These are phyloP conservation scores for Beauveria rudraprayagi DNA, from an alignment of 2,329 filamentous ascomycete species.

Conservation along the genomic window DNA sequence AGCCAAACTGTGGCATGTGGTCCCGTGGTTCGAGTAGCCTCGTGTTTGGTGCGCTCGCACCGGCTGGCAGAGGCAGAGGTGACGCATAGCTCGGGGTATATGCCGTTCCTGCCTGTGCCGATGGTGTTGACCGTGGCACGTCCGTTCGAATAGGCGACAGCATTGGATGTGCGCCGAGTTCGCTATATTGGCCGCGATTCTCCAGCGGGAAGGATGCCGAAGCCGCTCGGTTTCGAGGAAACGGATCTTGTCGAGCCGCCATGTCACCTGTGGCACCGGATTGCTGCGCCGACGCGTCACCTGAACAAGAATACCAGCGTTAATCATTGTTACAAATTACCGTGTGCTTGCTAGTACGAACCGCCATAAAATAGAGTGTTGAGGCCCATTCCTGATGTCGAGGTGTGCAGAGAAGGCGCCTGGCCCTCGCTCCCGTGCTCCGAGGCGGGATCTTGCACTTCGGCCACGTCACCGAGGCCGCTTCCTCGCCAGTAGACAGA, in stretches of 20 bases:
- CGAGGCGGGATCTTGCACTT: neutral
- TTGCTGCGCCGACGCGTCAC: neutral
- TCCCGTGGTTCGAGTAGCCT: neutral
- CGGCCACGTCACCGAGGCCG: conserved; percentile 4
- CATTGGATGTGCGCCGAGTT: neutral
- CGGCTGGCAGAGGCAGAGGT: neutral
- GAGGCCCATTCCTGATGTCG: conserved; percentile 6
- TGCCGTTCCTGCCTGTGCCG: neutral
- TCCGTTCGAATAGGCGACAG: conserved; percentile 4
- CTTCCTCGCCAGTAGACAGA: conserved; percentile 47
- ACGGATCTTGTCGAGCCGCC: neutral
- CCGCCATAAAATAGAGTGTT: conserved; percentile 9
- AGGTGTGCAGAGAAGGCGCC: neutral
- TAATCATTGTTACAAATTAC: conserved; percentile 4
- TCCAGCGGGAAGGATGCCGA: conserved; percentile 5
- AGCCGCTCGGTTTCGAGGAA: conserved; percentile 2
- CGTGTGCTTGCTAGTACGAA: neutral
- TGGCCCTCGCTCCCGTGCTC: conserved; percentile 5
- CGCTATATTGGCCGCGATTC: neutral
- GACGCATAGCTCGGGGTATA: neutral
- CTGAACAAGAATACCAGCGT: conserved; percentile 1
- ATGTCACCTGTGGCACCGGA: conserved; percentile 7
- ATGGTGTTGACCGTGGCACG: neutral
- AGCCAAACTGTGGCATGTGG: neutral
- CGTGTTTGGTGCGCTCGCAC: neutral